Evolutionary conservation across 2,329 filamentous ascomycete species (phyloP).

Genomic region (Penicillium sp.): DNA sequence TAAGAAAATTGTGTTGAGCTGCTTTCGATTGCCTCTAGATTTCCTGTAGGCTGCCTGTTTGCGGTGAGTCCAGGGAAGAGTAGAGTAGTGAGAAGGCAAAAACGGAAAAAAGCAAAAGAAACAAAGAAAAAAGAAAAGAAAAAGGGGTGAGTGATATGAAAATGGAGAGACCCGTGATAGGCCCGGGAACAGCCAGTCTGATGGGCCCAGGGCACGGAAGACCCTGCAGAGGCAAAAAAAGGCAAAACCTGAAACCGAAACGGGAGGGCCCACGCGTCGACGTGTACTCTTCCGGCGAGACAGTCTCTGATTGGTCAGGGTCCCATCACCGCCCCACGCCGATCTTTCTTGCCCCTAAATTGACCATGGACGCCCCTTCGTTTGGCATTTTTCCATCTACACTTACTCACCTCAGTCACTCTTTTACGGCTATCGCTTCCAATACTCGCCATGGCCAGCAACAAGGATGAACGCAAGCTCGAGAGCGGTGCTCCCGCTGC

Average conservation of each 20-base stretch:
- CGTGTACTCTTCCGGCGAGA: slow-evolving; percentile 10
- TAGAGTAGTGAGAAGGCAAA: too few relatives aligned
- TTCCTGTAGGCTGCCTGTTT: too few relatives aligned
- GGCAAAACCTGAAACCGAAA: slow-evolving; percentile 18
- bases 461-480: slow-evolving; percentile 32
- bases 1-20: too few relatives aligned
- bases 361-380: neutral
- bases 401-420: slow-evolving; percentile 29
- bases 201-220: too few relatives aligned
- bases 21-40: too few relatives aligned
- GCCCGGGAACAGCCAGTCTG: too few relatives aligned
- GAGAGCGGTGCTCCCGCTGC: slow-evolving; percentile 23
- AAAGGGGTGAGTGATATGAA: too few relatives aligned
- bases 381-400: slow-evolving; percentile 14
- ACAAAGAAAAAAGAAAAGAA: too few relatives aligned
- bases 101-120: too few relatives aligned
- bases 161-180: too few relatives aligned
- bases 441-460: slow-evolving; percentile 27
- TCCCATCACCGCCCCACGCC: slow-evolving; percentile 24
- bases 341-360: slow-evolving; percentile 20
- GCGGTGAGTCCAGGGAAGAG: too few relatives aligned
- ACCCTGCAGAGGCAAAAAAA: neutral
- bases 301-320: slow-evolving; percentile 11
- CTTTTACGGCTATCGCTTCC: slow-evolving; percentile 22
- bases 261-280: slow-evolving; percentile 19